Evolutionary conservation across 805 yeast species (phyloP), one percentile per base, ranked within the genome.

Genomic region (Barnettozyma pratensis): DNA sequence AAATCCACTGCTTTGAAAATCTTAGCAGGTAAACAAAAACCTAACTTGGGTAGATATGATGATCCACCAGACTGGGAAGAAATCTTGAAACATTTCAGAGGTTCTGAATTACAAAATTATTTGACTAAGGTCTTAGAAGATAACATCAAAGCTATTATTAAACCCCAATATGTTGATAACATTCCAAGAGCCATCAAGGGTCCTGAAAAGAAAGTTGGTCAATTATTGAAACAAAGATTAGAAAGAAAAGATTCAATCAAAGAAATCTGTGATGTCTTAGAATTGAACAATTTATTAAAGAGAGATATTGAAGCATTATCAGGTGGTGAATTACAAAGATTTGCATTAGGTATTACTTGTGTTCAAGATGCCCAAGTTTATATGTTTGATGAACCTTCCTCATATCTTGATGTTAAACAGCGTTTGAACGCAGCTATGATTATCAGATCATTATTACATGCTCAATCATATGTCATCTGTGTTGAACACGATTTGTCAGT

Each of bases 401-500:
- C 99, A 9, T 94, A 94, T 72, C 75, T 94, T 69, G 99, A 94
- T 79, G 98, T 94, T 57, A 94, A 94, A 73, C 99, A 94, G 74
- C 92, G 99, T 81, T 80, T 94, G 70, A 87, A 94, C 62, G 99
- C 99, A 49, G 99, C 99, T 50, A 83, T 81, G 68, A 85, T 89
- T 64, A 94, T 94, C 60, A 85, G 99, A 72, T 83, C 94, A 19
- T 73, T 94, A 56, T 75, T 94, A 62, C 76, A 71, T 49, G 80
- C 92, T 42, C 80, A 90, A 42, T 76, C 79, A 30, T 94, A 92
- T 64, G 94, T 94, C 56, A 94, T 94, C 63, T 91, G 92, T 68
- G 99, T 94, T 53, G 99, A 94, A 78, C 99, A 94, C 76, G 99
- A 94, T 80, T 78, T 94, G 72, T 91, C 97, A 4, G 99, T 94